Conservation (phyloP, 805 yeast genomes). For the Torulaspora quercuum region DNA sequence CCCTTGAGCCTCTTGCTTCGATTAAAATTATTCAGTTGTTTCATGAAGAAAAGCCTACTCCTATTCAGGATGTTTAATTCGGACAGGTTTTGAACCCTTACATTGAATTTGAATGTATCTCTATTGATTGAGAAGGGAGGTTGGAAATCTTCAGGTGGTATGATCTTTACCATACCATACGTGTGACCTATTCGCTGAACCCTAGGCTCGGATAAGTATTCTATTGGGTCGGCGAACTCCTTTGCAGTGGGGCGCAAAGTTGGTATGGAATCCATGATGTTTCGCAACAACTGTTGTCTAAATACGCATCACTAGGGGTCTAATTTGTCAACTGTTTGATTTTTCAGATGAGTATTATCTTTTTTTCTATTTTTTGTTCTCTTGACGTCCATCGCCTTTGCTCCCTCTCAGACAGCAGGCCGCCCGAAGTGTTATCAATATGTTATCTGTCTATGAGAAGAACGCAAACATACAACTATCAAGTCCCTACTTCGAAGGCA, state of each 20-base stretch:
- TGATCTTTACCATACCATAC: slow-evolving; percentile 73
- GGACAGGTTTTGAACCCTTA: slow-evolving; percentile 62
- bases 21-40: slow-evolving; percentile 56
- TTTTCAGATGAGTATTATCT: no score
- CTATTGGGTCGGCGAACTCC: slow-evolving; percentile 62
- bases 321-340: no score
- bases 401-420: no score
- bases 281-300: no score
- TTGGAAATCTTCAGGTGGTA: slow-evolving; percentile 53
- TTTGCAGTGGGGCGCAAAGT: slow-evolving; percentile 50
- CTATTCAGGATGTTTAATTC: slow-evolving; percentile 63
- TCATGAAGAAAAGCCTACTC: slow-evolving; percentile 57
- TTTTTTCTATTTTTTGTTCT: no score
- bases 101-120: slow-evolving; percentile 56
- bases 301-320: no score
- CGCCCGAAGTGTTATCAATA: no score
- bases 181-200: slow-evolving; percentile 45
- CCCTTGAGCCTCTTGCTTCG: slow-evolving; percentile 23
- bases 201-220: slow-evolving; percentile 53
- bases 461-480: no score
- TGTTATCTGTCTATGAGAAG: no score
- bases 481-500: no score
- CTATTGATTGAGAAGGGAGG: slow-evolving; percentile 55
- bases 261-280: slow-evolving; percentile 43
- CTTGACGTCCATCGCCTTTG: no score